Evolutionary conservation across 2,329 filamentous ascomycete genomes (phyloP).

Genomic region (Fusarium torulosum): DNA sequence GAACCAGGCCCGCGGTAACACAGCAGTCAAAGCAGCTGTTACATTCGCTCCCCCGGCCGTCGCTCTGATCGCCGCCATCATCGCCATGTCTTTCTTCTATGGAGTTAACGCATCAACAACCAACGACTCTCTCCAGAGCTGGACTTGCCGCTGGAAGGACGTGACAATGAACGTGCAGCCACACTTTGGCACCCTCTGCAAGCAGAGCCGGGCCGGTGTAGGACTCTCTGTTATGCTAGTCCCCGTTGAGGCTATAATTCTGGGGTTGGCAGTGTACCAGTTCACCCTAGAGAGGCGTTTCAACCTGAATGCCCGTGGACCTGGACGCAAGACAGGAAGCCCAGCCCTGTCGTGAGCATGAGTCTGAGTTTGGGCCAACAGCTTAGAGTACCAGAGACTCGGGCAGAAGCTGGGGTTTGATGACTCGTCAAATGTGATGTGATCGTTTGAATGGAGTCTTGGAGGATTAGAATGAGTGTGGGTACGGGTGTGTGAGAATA

Average conservation of each 20-base stretch:
- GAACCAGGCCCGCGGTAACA: slow-evolving; percentile 42
- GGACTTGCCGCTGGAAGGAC: slow-evolving; percentile 71
- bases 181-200: slow-evolving; percentile 68
- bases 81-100: slow-evolving; percentile 70
- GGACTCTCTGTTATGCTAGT: slow-evolving; percentile 68
- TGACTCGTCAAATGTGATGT: slow-evolving; percentile 8
- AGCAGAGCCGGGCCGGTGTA: slow-evolving; percentile 66
- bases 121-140: slow-evolving; percentile 69
- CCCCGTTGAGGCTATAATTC: slow-evolving; percentile 64
- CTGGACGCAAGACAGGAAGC: slow-evolving; percentile 53
- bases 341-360: slow-evolving; percentile 45
- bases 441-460: neutral
- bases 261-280: slow-evolving; percentile 62
- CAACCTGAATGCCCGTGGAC: slow-evolving; percentile 37
- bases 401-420: slow-evolving; percentile 19
- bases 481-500: neutral
- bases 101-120: slow-evolving; percentile 65
- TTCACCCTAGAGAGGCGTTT: slow-evolving; percentile 59
- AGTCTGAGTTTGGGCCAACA: neutral
- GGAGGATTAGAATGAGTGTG: slow-evolving; percentile 1
- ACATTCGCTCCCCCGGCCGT: slow-evolving; percentile 48
- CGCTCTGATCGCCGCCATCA: slow-evolving; percentile 57
- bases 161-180: slow-evolving; percentile 66
- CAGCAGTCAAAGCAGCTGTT: slow-evolving; percentile 35
- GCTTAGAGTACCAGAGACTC: slow-evolving; percentile 17